Evolutionary conservation across 2,329 filamentous ascomycete species (phyloP).

Genomic region (Pseudogymnoascus sp.): DNA sequence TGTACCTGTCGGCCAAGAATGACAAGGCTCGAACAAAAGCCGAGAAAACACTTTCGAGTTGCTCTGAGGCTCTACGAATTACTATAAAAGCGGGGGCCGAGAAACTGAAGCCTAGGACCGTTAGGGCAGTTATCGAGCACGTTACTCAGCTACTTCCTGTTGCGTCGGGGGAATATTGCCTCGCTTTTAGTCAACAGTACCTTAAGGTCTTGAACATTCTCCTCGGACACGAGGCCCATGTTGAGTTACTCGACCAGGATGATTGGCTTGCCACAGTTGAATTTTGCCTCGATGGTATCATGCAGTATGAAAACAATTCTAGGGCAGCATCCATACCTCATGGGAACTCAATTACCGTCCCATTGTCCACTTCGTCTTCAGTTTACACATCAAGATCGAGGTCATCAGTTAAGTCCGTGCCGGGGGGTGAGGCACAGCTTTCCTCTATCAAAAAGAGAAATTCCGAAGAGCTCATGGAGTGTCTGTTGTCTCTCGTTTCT

Average conservation of each 20-base stretch:
- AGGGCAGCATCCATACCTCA: constrained; percentile 14
- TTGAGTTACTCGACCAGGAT: constrained; percentile 64
- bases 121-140: constrained; percentile 72
- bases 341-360: constrained; percentile 16
- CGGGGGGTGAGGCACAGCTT: constrained; percentile 23
- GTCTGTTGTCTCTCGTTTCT: constrained; percentile 55
- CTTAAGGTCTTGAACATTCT: constrained; percentile 65
- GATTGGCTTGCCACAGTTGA: constrained; percentile 28
- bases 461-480: constrained; percentile 52
- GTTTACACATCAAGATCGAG: constrained; percentile 18
- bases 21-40: constrained; percentile 43
- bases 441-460: constrained; percentile 27
- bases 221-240: constrained; percentile 65
- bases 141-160: constrained; percentile 66
- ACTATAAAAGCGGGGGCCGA: constrained; percentile 61
- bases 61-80: constrained; percentile 62
- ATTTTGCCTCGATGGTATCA: constrained; percentile 60
- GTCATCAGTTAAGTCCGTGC: constrained; percentile 22
- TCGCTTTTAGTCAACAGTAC: constrained; percentile 67
- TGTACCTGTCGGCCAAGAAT: constrained; percentile 47
- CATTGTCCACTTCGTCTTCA: constrained; percentile 14
- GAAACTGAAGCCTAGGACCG: constrained; percentile 65
- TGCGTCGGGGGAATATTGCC: constrained; percentile 53
- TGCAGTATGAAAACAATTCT: constrained; percentile 34
- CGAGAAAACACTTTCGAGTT: constrained; percentile 54